Percentiles rank a stretch among this genome's conserved stretches.
Conservation (phyloP, 768 basidiomycete genomes). For the Amanita molliuscula region DNA sequence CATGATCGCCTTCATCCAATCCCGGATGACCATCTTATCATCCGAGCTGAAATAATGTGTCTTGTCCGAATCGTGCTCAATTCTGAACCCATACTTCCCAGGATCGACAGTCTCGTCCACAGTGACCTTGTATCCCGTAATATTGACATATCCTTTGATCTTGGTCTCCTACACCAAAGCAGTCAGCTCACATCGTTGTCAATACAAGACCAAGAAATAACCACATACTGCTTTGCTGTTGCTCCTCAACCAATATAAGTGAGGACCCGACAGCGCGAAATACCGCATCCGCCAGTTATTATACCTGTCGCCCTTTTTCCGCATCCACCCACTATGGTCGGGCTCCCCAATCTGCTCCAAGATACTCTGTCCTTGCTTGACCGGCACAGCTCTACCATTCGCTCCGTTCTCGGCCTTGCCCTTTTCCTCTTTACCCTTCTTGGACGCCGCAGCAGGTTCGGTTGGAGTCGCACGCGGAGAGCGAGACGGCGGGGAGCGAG, state of each 20-base stretch:
- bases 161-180: slow-evolving; percentile 60
- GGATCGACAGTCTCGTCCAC: slow-evolving; percentile 89
- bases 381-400: slow-evolving; percentile 8
- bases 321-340: slow-evolving; percentile 90
- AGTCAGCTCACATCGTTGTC: too few species aligned
- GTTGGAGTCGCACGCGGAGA: slow-evolving; percentile 12
- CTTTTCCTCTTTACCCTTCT: not conserved
- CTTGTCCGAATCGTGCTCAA: slow-evolving; percentile 82
- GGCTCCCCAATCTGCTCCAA: slow-evolving; percentile 85
- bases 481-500: slow-evolving; percentile 21
- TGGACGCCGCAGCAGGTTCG: not conserved
- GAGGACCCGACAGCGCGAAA: slow-evolving; percentile 86
- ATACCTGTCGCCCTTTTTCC: slow-evolving; percentile 91
- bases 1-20: slow-evolving; percentile 99
- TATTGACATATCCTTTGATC: slow-evolving; percentile 94
- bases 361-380: slow-evolving; percentile 61
- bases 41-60: slow-evolving; percentile 89
- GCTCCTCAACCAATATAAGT: slow-evolving; percentile 81
- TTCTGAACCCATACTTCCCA: slow-evolving; percentile 90
- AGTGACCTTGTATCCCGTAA: slow-evolving; percentile 85
- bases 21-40: slow-evolving; percentile 75
- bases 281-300: slow-evolving; percentile 89
- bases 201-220: too few species aligned
- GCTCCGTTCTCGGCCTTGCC: not conserved
- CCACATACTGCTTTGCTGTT: slow-evolving; percentile 47